Base-by-base conservation (phyloP, 140 eudicot species). In the Erigeron philadelphicus region DNA sequence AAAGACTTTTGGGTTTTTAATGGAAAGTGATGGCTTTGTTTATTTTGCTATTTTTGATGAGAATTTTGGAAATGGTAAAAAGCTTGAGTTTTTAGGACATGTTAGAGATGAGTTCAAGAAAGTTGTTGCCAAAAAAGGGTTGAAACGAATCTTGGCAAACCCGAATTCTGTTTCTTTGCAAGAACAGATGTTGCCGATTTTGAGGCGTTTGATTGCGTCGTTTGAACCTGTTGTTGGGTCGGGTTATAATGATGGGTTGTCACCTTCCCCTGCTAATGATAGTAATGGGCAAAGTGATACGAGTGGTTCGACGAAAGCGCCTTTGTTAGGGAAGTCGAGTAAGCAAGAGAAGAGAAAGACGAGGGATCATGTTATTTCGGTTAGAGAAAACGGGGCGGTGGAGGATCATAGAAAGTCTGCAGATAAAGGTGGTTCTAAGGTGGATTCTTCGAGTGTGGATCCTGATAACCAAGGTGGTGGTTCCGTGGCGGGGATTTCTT, bases 251-350 rank as follows among this genome's bases (percentile, higher is more conserved):
- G 75, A 60, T 11, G 76, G 70, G 25, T 45, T 42, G 47, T 75
- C 71, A 72, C 88, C 31, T 78, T 75, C 78, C 5, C 78, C 74
- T 47, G 58, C 72, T 53, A 52, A 72, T 46, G 77, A 57, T 12
- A 70, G 55, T 53, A 79, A 56, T 59, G 80, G 86, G 12, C 76
- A 66, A 38, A 45, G 16, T 35, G 88, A 82, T 64, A 72, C 52
- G 18, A 83, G 73, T 13, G 74, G 44, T 60, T 85, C 86, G 3
- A 79, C 96, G 1, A 89, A 79, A 76, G 95, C 95, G 5, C 96
- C 90, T 2, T 84, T 89, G 64, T 69, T 89, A 72, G 95, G 90
- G 35, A 89, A 82, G 61, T 61, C 82, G 11, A 73, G 79, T 66
- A 83, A 78, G 38, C 80, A 79, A 10, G 94, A 89, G 3, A 86